A percentile compares a stretch with the other conserved stretches of the same genome.
These are phyloP conservation scores for Exophiala lecanii-corni DNA, from an alignment of 2,329 filamentous ascomycete species.

Conservation along the genomic window DNA sequence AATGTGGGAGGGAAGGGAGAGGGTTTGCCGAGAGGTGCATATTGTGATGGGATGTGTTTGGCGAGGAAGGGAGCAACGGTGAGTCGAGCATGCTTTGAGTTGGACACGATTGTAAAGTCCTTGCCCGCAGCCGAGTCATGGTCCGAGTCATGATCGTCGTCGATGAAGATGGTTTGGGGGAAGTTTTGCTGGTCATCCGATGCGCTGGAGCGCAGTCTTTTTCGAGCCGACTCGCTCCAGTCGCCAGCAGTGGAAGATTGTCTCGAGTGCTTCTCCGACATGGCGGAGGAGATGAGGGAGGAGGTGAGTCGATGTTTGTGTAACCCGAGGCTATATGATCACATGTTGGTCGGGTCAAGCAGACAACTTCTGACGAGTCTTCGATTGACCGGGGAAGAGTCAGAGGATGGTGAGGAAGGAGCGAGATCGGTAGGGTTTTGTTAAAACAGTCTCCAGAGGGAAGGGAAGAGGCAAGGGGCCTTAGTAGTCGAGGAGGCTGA, in stretches of 20 bases:
- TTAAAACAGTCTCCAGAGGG: no score
- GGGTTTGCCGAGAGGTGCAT: constrained; percentile 65
- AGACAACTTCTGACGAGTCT: not conserved
- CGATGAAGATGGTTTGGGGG: constrained; percentile 26
- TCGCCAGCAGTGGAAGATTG: constrained; percentile 7
- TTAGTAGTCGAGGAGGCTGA: not conserved
- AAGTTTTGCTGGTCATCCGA: constrained; percentile 8
- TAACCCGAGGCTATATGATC: no score
- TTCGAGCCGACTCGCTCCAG: constrained; percentile 21
- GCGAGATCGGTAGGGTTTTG: not conserved
- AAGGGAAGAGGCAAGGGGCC: not conserved
- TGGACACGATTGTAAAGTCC: constrained; percentile 39
- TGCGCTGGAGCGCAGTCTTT: constrained; percentile 17
- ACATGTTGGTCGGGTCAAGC: constrained; percentile 3
- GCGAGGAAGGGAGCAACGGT: constrained; percentile 84
- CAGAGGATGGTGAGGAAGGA: not conserved
- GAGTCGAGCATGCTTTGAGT: constrained; percentile 64
- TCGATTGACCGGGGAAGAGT: not conserved
- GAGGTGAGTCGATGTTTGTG: not conserved
- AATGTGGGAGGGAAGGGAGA: constrained; percentile 4
- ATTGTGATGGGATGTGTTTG: constrained; percentile 83
- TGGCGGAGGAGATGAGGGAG: constrained; percentile 1
- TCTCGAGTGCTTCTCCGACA: constrained; percentile 15
- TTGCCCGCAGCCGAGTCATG: constrained; percentile 28
- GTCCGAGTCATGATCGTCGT: constrained; percentile 14